A percentile compares a stretch with the other conserved stretches of the same genome.
Conservation (phyloP, 1,284 basidiomycete genomes). For the Cryptococcus wingfieldii region DNA sequence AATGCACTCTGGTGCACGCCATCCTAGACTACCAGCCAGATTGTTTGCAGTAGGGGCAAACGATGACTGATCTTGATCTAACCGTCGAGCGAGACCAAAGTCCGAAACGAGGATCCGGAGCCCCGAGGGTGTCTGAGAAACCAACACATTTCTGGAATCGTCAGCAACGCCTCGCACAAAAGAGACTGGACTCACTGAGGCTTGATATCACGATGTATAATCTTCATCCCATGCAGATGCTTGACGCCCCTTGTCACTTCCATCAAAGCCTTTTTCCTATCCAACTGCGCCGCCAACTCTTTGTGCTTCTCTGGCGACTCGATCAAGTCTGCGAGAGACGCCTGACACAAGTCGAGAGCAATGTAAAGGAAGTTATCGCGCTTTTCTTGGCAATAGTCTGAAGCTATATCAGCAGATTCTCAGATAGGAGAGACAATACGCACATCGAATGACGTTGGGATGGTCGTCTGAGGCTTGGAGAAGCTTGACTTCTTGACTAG, state of each 20-base stretch:
- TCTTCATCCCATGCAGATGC: constrained; percentile 90
- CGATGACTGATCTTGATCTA: constrained; percentile 88
- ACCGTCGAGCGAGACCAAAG: constrained; percentile 87
- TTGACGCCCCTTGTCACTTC: constrained; percentile 85
- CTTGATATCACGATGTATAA: constrained; percentile 97
- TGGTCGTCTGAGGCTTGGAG: constrained; percentile 97
- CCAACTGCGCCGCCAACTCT: constrained; percentile 69
- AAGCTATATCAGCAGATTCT: background rate
- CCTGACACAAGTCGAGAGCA: constrained; percentile 92
- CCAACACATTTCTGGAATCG: constrained; percentile 68
- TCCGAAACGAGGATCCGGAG: constrained; percentile 91
- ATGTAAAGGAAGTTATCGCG: constrained; percentile 93
- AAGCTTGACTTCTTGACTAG: constrained; percentile 87
- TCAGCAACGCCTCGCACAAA: background rate
- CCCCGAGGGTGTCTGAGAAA: constrained; percentile 66
- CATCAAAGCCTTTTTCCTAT: constrained; percentile 79
- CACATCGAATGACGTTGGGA: constrained; percentile 88
- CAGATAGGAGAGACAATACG: constrained; percentile 4
- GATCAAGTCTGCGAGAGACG: constrained; percentile 87
- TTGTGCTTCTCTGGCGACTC: constrained; percentile 64
- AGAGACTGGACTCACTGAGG: constrained; percentile 60
- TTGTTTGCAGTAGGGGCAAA: constrained; percentile 74
- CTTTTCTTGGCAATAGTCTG: constrained; percentile 90
- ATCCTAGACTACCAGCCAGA: constrained; percentile 81
- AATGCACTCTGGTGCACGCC: constrained; percentile 90